These are phyloP conservation scores for Cantharellus cinnabarinus DNA, from an alignment of 768 basidiomycete species.

Conservation along the genomic window DNA sequence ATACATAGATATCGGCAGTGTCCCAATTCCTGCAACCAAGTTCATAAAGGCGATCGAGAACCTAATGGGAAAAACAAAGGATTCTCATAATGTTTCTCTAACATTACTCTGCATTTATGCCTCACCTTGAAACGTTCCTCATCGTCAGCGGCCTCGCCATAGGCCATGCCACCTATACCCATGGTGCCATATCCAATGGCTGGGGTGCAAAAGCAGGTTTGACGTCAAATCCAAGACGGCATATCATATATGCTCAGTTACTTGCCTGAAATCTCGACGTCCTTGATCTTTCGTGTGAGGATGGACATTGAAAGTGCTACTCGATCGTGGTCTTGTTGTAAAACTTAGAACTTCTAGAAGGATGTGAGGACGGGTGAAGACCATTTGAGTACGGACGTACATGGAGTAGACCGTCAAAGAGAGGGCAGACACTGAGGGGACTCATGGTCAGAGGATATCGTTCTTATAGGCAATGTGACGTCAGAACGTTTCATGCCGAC, in stretches of 20 bases:
- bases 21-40: constrained; percentile 30
- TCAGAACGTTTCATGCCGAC: too few species aligned
- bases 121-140: constrained; percentile 40
- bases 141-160: constrained; percentile 25
- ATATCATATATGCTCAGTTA: not conserved
- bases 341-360: too few species aligned
- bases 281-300: not conserved
- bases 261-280: not conserved
- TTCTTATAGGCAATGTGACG: too few species aligned
- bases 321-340: too few species aligned
- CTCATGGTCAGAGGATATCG: too few species aligned
- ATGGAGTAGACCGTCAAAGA: not conserved
- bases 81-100: not conserved
- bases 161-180: constrained; percentile 20
- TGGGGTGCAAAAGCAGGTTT: not conserved
- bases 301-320: not conserved
- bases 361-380: too few species aligned
- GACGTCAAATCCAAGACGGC: not conserved
- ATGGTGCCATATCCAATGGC: constrained; percentile 42
- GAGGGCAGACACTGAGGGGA: not conserved
- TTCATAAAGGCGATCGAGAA: constrained; percentile 24
- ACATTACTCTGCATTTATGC: not conserved
- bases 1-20: not conserved
- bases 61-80: constrained; percentile 10
- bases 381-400: too few species aligned